Conservation (phyloP, 257 asterid species). For the Salvia rosmarinus region DNA sequence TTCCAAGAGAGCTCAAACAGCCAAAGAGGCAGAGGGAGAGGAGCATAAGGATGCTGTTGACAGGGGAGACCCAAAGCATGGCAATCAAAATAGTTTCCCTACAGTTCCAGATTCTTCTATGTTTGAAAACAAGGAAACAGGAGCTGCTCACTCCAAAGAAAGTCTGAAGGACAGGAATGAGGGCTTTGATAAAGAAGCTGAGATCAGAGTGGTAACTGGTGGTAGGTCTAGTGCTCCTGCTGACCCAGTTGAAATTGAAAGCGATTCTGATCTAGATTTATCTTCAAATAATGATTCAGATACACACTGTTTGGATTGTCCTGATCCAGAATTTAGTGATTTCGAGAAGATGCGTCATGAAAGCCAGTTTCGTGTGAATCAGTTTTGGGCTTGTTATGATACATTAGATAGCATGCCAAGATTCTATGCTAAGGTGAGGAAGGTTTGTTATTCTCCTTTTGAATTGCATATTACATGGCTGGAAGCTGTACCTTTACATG, state of each 20-base stretch:
- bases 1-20: constrained; percentile 31
- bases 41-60: constrained; percentile 30
- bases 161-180: constrained; percentile 28
- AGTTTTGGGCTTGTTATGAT: constrained; percentile 72
- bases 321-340: constrained; percentile 62
- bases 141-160: constrained; percentile 33
- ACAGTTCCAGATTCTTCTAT: constrained; percentile 15
- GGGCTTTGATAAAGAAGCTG: constrained; percentile 24
- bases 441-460: constrained; percentile 47
- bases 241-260: constrained; percentile 31
- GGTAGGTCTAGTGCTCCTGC: constrained; percentile 16
- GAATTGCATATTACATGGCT: constrained; percentile 55
- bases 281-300: constrained; percentile 17
- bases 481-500: constrained; percentile 51
- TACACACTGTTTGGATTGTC: constrained; percentile 23
- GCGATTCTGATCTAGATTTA: constrained; percentile 35
- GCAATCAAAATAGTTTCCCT: constrained; percentile 28
- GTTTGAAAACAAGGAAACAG: constrained; percentile 25
- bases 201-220: constrained; percentile 31
- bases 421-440: constrained; percentile 54
- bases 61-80: constrained; percentile 20
- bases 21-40: constrained; percentile 21
- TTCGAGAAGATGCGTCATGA: constrained; percentile 50
- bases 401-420: constrained; percentile 66
- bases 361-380: constrained; percentile 43